phyloP scores from a whole-genome alignment of 2,329 filamentous ascomycete species.

The Pseudocercospora vitis region DNA sequence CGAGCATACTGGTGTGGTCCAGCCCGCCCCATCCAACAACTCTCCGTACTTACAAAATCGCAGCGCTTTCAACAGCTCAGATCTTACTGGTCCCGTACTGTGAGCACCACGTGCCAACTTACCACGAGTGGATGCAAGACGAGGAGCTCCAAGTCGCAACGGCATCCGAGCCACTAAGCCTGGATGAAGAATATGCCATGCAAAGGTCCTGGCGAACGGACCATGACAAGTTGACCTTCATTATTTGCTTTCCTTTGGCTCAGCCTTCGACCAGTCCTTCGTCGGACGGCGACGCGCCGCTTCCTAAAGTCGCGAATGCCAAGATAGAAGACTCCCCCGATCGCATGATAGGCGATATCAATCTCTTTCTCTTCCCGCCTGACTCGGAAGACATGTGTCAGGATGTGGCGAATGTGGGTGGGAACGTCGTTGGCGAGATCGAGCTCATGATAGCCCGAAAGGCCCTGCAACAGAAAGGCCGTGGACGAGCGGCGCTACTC shows the following conservation, averaged over 20 bases:
- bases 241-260: conserved; percentile 61
- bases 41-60: too few species aligned
- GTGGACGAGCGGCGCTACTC: conserved; percentile 65
- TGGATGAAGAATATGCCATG: conserved; percentile 85
- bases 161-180: conserved; percentile 77
- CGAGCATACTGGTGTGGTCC: conserved; percentile 40
- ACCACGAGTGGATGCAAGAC: conserved; percentile 92
- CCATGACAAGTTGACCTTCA: conserved; percentile 87
- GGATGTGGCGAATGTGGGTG: conserved; percentile 43
- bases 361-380: conserved; percentile 68
- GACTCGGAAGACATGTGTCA: conserved; percentile 46
- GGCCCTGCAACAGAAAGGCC: conserved; percentile 59
- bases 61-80: conserved; percentile 52
- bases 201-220: conserved; percentile 83
- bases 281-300: not conserved
- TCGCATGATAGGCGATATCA: conserved; percentile 52
- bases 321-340: conserved; percentile 55
- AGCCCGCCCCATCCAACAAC: not conserved
- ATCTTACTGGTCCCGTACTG: conserved; percentile 83
- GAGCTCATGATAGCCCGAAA: conserved; percentile 80
- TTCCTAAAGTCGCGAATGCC: conserved; percentile 27
- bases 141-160: conserved; percentile 78
- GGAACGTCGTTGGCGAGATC: conserved; percentile 64
- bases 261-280: not conserved
- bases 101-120: conserved; percentile 73